These are phyloP conservation scores for Wickerhamomyces sp. DNA, from an alignment of 1,139 yeast genomes.

Conservation along the genomic window DNA sequence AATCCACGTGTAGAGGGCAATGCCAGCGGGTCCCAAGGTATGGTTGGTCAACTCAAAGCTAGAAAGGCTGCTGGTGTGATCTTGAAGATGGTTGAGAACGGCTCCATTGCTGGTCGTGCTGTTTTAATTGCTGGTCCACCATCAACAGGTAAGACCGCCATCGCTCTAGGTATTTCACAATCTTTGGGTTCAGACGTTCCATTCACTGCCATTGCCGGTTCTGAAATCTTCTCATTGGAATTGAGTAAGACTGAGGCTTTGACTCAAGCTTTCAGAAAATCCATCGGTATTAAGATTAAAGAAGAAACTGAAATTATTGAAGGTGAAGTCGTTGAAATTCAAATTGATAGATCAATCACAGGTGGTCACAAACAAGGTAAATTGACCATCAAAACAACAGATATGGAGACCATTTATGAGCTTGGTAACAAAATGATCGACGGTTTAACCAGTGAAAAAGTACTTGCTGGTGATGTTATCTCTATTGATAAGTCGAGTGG, in stretches of 20 bases:
- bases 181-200: slow-evolving; percentile 89
- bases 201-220: slow-evolving; percentile 90
- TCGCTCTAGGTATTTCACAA: slow-evolving; percentile 96
- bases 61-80: slow-evolving; percentile 95
- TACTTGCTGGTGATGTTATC: slow-evolving; percentile 95
- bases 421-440: slow-evolving; percentile 97
- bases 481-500: slow-evolving; percentile 96
- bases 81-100: slow-evolving; percentile 87
- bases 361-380: slow-evolving; percentile 99
- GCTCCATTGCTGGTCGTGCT: slow-evolving; percentile 95
- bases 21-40: slow-evolving; percentile 57
- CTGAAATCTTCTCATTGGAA: slow-evolving; percentile 89
- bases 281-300: slow-evolving; percentile 91
- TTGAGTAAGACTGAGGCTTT: slow-evolving; percentile 92
- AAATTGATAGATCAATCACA: slow-evolving; percentile 90
- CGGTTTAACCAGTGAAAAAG: slow-evolving; percentile 89
- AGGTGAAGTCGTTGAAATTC: slow-evolving; percentile 98
- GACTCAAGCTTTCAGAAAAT: slow-evolving; percentile 92
- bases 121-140: slow-evolving; percentile 97
- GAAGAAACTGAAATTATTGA: slow-evolving; percentile 97
- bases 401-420: slow-evolving; percentile 98
- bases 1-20: slow-evolving; percentile 64
- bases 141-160: slow-evolving; percentile 97
- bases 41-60: slow-evolving; percentile 96
- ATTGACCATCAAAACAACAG: slow-evolving; percentile 94